Evolutionary conservation across 495 filamentous ascomycete genomes (phyloP).

Genomic region (Aspergillus egyptiacus): DNA sequence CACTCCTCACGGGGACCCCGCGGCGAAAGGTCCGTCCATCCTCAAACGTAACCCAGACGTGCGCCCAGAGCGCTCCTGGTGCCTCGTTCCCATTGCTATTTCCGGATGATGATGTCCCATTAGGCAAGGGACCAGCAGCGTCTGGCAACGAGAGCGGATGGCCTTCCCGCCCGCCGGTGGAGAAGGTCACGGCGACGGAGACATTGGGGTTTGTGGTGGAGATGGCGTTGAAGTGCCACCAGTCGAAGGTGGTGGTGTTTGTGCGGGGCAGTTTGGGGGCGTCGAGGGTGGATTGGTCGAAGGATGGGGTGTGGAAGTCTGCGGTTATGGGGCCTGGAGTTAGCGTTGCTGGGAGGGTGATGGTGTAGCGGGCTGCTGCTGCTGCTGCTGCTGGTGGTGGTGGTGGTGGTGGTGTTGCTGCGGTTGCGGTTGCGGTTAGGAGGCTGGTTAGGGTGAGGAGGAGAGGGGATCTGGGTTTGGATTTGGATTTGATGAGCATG

Average conservation of each 20-base stretch:
- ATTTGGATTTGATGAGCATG: not conserved
- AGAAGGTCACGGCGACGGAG: conserved; percentile 27
- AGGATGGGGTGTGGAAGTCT: not conserved
- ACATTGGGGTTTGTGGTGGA: conserved; percentile 13
- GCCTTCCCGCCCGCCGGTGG: conserved; percentile 18
- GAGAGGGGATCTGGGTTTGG: not conserved
- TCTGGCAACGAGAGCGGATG: conserved; percentile 18
- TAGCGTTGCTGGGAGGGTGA: conserved; percentile 1
- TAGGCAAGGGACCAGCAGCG: not conserved
- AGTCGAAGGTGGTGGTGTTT: conserved; percentile 32
- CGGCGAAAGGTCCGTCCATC: conserved; percentile 10
- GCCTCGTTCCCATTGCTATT: not conserved
- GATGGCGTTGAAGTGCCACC: conserved; percentile 41
- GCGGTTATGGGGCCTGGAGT: not conserved
- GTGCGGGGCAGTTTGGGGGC: conserved; percentile 23
- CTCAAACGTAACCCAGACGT: conserved; percentile 22
- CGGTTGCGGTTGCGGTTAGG: too few species aligned
- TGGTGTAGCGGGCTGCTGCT: conserved; percentile 2
- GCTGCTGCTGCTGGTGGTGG: too few species aligned
- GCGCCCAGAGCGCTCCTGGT: conserved; percentile 15
- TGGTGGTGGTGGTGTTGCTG: too few species aligned
- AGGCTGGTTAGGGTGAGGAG: not conserved
- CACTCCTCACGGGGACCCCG: not conserved
- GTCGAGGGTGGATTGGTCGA: conserved; percentile 21
- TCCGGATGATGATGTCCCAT: not conserved